Base-by-base conservation (phyloP, 202 grass and related monocot species). In the Setaria italica region DNA sequence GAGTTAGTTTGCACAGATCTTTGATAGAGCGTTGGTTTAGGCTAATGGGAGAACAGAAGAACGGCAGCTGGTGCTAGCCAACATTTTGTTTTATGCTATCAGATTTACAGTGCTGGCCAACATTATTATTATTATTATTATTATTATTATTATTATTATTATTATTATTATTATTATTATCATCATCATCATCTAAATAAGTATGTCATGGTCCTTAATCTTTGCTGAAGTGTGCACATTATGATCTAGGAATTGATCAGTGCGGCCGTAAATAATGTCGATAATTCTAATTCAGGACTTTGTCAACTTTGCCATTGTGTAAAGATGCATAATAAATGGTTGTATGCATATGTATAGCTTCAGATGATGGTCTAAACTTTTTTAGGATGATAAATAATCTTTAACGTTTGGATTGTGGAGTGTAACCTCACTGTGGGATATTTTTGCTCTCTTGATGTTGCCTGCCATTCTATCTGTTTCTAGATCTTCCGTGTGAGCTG, bases 381-480 rank as follows among this genome's bases (percentile, higher is more conserved):
- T 11, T 15, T 60, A 60, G 37, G 11, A 33, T 77, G 74, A 45
- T 34, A 75, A 76, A 29, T 33, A 55, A 74, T 35, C 48, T 12
- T 55, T 56, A 51, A 34, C 16, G 1, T 57, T 6, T 41, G 33
- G 30, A 20, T 41, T 39, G 9, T 57, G n/a, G 11, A 71, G n/a
- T 39, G 72, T 19, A 14, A 76, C 53, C 51, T 76, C 11, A 57
- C 6, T 1, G 1, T n/a, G 34, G 17, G 33, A 57, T 4, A 49
- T 13, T 57, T 76, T 39, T 2, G 11, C 14, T 67, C 29, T 33
- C 6, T 56, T 60, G 63, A 46, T 65, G 15, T 65, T 54, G 19
- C 6, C 64, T 66, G 56, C 3, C n/a, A 21, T 65, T 42, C 30
- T 67, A 20, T 73, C 68, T 67, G 50, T 37, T 74, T 67, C 85